These are phyloP conservation scores for Logfia minima DNA, from an alignment of 129 eudicot species.

Conservation along the genomic window DNA sequence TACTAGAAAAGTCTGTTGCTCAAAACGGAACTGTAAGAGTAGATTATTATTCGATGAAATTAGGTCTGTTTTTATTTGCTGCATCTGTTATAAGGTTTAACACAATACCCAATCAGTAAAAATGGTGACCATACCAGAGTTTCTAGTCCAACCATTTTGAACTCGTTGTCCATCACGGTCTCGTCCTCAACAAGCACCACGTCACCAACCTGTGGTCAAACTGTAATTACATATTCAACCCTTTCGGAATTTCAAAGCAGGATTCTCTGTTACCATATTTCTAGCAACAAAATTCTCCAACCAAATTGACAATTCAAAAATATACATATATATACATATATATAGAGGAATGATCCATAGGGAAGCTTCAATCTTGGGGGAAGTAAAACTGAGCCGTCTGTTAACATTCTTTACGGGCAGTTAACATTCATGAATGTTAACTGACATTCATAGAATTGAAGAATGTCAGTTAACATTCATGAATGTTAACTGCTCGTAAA, in stretches of 20 bases:
- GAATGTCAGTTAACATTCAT: too few species aligned
- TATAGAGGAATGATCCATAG: too few species aligned
- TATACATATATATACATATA: too few species aligned
- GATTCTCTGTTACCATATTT: neutral
- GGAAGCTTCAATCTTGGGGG: too few species aligned
- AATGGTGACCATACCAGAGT: conserved; percentile 58
- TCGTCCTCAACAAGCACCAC: conserved; percentile 73
- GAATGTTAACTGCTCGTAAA: too few species aligned
- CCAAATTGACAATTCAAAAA: neutral
- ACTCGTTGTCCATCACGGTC: conserved; percentile 58
- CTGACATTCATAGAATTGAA: too few species aligned
- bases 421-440: too few species aligned
- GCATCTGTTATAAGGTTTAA: conserved; percentile 7
- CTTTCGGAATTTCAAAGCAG: neutral
- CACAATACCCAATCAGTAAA: neutral
- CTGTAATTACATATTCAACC: conserved; percentile 16
- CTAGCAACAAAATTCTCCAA: neutral
- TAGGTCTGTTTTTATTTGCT: neutral
- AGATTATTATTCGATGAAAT: neutral
- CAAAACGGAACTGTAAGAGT: neutral
- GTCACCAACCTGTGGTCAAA: conserved; percentile 65
- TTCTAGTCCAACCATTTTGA: conserved; percentile 65
- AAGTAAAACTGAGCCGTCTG: too few species aligned
- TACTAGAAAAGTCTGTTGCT: neutral
- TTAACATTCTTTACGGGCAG: too few species aligned